Percentiles rank a stretch among this genome's conserved stretches.
Evolutionary conservation across 129 eudicot genomes (phyloP).

Genomic region (Cynara cardunculus): DNA sequence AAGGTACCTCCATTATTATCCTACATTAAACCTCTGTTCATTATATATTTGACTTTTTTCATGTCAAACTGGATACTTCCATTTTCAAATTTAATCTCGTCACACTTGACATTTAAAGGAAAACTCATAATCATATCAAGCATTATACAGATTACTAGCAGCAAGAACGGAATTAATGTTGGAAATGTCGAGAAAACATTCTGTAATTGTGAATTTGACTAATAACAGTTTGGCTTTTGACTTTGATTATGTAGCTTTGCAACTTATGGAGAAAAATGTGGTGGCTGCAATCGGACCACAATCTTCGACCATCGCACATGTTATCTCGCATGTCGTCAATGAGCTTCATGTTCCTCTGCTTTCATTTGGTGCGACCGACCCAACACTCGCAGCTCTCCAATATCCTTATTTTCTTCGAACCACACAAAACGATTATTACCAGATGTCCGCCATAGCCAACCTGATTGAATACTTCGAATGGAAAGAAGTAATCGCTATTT

Average conservation of each 20-base stretch:
- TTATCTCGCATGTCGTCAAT: conserved; percentile 62
- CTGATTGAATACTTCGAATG: conserved; percentile 63
- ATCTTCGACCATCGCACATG: conserved; percentile 88
- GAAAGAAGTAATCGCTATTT: conserved; percentile 81
- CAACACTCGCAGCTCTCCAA: conserved; percentile 77
- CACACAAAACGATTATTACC: conserved; percentile 73
- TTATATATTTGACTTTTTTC: neutral
- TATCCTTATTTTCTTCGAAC: conserved; percentile 83
- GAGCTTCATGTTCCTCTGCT: conserved; percentile 93
- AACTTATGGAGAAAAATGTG: conserved; percentile 76
- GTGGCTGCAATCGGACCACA: conserved; percentile 91
- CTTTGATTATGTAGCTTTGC: conserved; percentile 65
- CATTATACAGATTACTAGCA: neutral
- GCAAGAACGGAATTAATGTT: neutral
- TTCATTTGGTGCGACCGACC: conserved; percentile 89
- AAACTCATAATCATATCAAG: neutral
- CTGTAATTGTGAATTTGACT: neutral
- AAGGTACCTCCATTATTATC: conserved; percentile 39
- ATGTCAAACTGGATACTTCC: neutral
- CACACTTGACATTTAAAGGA: neutral
- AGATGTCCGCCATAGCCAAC: conserved; percentile 86
- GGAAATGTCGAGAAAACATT: neutral
- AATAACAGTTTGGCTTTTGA: neutral
- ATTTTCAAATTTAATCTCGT: neutral
- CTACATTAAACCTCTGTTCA: neutral